phyloP scores from a whole-genome alignment of 345 rosid genomes.

The Pugionium dolabratum region DNA sequence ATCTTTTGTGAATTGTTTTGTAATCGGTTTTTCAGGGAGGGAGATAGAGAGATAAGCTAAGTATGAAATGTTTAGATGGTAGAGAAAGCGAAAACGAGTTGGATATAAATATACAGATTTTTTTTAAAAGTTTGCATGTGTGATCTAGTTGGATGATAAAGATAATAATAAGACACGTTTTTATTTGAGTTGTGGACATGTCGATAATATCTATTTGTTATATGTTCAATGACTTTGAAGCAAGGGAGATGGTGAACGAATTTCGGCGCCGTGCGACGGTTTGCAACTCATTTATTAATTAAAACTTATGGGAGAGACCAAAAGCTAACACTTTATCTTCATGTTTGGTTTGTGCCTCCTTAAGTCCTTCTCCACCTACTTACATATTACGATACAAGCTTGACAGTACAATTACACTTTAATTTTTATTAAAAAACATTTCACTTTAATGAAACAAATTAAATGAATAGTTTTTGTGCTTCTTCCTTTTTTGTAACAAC shows the following conservation, averaged over 20 bases:
- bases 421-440: too few species aligned
- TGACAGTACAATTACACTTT: background rate
- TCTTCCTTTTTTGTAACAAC: too few species aligned
- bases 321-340: slow-evolving; percentile 14
- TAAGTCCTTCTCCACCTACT: background rate
- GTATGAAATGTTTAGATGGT: slow-evolving; percentile 24
- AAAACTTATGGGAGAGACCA: slow-evolving; percentile 8
- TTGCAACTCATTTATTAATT: slow-evolving; percentile 27
- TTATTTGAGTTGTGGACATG: slow-evolving; percentile 12
- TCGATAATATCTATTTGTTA: slow-evolving; percentile 2
- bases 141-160: slow-evolving; percentile 28
- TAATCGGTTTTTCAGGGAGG: background rate
- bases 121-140: slow-evolving; percentile 2
- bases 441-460: too few species aligned
- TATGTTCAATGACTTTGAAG: slow-evolving; percentile 21
- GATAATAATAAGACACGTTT: slow-evolving; percentile 25
- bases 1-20: background rate
- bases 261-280: slow-evolving; percentile 41
- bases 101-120: slow-evolving; percentile 17
- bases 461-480: too few species aligned
- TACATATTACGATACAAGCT: background rate
- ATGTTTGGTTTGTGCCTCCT: slow-evolving; percentile 1
- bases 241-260: slow-evolving; percentile 22
- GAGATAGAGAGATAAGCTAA: background rate
- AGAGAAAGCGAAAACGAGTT: slow-evolving; percentile 6